These are phyloP conservation scores for Aspergillus sp. DNA, from an alignment of 2,329 filamentous ascomycete genomes.

Conservation along the genomic window DNA sequence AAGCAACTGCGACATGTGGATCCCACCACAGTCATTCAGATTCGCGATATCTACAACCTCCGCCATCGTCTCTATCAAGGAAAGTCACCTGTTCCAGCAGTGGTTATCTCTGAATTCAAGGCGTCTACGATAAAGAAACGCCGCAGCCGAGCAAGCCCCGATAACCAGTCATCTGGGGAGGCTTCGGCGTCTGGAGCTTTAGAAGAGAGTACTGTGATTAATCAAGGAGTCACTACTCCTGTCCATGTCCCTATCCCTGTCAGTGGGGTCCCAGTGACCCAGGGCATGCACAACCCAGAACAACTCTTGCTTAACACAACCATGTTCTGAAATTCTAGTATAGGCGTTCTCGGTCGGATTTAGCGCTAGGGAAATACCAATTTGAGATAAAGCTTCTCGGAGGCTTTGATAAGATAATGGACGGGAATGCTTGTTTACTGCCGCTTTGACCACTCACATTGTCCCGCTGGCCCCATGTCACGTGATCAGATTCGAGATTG, in stretches of 20 bases:
- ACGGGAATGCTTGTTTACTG: background rate
- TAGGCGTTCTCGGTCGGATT: background rate
- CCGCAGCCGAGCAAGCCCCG: background rate
- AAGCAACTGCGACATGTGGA: constrained; percentile 13
- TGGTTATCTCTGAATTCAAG: constrained; percentile 1
- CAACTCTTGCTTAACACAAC: background rate
- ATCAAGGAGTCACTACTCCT: background rate
- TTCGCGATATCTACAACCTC: constrained; percentile 13
- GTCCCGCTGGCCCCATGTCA: background rate
- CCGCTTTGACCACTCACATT: background rate
- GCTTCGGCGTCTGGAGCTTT: background rate
- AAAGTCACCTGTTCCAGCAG: constrained; percentile 6
- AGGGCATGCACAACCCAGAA: background rate
- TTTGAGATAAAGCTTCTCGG: constrained; percentile 1
- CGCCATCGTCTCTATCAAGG: constrained; percentile 12
- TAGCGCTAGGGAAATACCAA: constrained; percentile 9
- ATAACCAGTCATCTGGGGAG: background rate
- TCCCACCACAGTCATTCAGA: constrained; percentile 10
- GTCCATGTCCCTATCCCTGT: background rate
- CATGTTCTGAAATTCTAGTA: constrained; percentile 2
- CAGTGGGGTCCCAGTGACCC: background rate
- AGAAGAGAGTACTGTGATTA: background rate
- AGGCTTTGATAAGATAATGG: background rate
- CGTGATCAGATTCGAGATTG: constrained; percentile 10
- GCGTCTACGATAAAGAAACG: background rate